Conservation (phyloP, 495 filamentous ascomycete species). For the Hyaloscypha finlandica region DNA sequence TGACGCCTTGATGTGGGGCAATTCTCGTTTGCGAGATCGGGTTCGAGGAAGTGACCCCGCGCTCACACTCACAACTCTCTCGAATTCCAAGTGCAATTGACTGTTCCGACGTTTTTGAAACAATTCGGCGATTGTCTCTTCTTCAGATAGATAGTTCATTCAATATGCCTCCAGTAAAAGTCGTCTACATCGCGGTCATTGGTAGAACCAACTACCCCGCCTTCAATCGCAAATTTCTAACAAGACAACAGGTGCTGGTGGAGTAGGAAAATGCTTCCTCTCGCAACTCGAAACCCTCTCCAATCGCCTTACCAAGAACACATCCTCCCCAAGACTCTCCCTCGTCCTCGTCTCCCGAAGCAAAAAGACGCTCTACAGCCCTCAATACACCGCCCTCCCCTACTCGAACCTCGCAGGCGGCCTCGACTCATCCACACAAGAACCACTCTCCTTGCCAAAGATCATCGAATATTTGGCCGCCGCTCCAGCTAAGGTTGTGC, state of each 20-base stretch:
- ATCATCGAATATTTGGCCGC: conserved; percentile 69
- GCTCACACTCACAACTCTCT: not conserved
- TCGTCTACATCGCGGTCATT: conserved; percentile 48
- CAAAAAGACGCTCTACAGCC: conserved; percentile 70
- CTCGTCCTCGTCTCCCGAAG: conserved; percentile 81
- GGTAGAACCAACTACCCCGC: conserved; percentile 33
- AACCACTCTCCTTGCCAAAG: conserved; percentile 61
- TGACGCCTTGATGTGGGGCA: conserved; percentile 7
- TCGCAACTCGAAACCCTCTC: conserved; percentile 66
- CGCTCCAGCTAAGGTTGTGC: conserved; percentile 70
- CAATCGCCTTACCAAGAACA: conserved; percentile 52
- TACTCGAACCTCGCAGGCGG: conserved; percentile 54
- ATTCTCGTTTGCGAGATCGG: conserved; percentile 9
- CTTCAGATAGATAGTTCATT: not conserved
- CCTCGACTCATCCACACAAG: conserved; percentile 56
- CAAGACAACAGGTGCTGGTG: conserved; percentile 71
- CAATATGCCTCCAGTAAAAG: conserved; percentile 30
- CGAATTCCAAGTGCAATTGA: conserved; percentile 3
- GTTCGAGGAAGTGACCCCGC: not conserved
- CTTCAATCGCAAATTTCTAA: conserved; percentile 16
- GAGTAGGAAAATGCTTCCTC: conserved; percentile 91
- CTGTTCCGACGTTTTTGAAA: not conserved
- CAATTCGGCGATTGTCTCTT: not conserved
- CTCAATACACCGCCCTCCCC: conserved; percentile 58
- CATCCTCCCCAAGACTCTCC: conserved; percentile 58